phyloP scores from a whole-genome alignment of 345 rosid species.

The Hibiscus trionum region DNA sequence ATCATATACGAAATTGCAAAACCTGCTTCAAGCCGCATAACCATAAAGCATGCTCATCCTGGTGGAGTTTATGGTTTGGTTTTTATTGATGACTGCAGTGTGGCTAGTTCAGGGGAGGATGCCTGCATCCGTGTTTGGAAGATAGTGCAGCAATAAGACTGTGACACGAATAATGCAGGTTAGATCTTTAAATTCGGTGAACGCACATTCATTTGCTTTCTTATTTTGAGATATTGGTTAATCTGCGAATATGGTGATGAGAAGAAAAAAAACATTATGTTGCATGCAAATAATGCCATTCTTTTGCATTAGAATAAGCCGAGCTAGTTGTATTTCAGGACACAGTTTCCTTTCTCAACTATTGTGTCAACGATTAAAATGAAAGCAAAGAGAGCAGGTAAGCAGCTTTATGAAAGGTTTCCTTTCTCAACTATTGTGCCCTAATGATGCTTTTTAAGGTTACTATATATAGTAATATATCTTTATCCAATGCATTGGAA shows the following conservation, averaged over 20 bases:
- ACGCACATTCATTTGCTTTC: no score
- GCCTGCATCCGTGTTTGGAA: slow-evolving; percentile 61
- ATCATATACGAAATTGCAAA: slow-evolving; percentile 62
- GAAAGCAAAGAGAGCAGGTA: neutral
- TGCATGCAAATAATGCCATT: no score
- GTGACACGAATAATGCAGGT: no score
- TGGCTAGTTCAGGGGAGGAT: slow-evolving; percentile 70
- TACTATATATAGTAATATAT: neutral
- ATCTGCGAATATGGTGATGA: no score
- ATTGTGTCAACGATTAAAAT: neutral
- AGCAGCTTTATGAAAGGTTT: neutral
- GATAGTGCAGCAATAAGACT: neutral
- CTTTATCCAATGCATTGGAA: neutral
- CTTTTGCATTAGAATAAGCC: no score
- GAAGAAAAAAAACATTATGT: no score
- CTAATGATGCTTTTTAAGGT: neutral
- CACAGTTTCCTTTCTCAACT: neutral
- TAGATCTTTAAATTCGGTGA: no score
- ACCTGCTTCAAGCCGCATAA: slow-evolving; percentile 51
- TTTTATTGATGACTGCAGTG: slow-evolving; percentile 40
- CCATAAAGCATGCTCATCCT: slow-evolving; percentile 19
- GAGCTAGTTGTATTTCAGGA: neutral
- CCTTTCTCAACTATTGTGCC: neutral
- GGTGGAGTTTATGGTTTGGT: slow-evolving; percentile 55
- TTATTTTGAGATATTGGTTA: neutral